These are phyloP conservation scores for Metschnikowia amazonensis DNA, from an alignment of 805 yeast species.

Conservation along the genomic window DNA sequence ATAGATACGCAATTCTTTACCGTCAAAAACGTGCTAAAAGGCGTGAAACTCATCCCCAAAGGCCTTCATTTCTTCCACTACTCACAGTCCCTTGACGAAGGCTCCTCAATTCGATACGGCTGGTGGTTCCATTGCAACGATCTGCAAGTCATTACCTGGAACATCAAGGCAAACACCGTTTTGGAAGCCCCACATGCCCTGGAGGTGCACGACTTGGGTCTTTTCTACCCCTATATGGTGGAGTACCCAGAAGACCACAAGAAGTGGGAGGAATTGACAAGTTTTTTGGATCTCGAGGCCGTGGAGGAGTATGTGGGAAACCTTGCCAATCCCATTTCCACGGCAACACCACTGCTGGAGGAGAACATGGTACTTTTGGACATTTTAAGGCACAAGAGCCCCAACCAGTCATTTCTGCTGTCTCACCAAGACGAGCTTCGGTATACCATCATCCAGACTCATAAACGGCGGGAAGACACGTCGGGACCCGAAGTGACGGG, in stretches of 20 bases:
- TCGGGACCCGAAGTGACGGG: slow-evolving; percentile 37
- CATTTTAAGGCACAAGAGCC: slow-evolving; percentile 26
- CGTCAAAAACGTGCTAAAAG: slow-evolving; percentile 38
- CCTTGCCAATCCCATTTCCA: slow-evolving; percentile 28
- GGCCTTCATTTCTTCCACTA: slow-evolving; percentile 58
- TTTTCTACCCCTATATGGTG: slow-evolving; percentile 32
- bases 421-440: slow-evolving; percentile 33
- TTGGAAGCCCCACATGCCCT: slow-evolving; percentile 8
- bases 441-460: slow-evolving; percentile 42
- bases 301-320: slow-evolving; percentile 17
- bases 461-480: slow-evolving; percentile 29
- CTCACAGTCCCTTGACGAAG: slow-evolving; percentile 19
- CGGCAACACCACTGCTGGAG: slow-evolving; percentile 48
- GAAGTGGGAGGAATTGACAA: slow-evolving; percentile 17
- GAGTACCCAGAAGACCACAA: slow-evolving; percentile 31
- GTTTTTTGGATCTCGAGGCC: slow-evolving; percentile 23
- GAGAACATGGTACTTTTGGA: slow-evolving; percentile 43
- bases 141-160: slow-evolving; percentile 23
- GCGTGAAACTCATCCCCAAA: slow-evolving; percentile 47
- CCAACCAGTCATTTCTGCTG: slow-evolving; percentile 19
- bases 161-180: neutral
- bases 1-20: slow-evolving; percentile 49
- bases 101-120: slow-evolving; percentile 31
- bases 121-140: slow-evolving; percentile 38
- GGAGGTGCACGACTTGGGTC: slow-evolving; percentile 27